phyloP scores from a whole-genome alignment of 768 basidiomycete species.

The Boletus eberwhitei region DNA sequence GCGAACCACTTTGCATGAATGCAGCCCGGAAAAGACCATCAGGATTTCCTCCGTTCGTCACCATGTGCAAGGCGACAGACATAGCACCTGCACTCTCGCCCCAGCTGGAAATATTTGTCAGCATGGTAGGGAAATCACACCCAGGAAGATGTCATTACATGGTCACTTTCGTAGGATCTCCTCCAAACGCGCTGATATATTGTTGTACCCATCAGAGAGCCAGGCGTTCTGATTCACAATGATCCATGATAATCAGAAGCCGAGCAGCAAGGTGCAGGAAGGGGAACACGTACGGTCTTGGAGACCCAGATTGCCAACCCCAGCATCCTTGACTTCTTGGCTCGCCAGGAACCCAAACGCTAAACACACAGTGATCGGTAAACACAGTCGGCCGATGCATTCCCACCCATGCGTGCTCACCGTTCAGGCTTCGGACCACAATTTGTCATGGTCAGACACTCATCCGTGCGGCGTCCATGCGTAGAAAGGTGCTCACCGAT shows the following conservation, averaged over 20 bases:
- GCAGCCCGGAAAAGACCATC: constrained; percentile 27
- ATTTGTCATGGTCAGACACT: not conserved
- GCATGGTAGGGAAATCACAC: not conserved
- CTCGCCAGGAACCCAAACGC: constrained; percentile 42
- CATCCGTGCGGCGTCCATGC: not conserved
- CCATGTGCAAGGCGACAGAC: constrained; percentile 30
- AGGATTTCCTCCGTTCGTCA: constrained; percentile 22
- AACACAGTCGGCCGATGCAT: not conserved
- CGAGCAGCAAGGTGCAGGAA: not conserved
- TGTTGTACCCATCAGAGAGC: constrained; percentile 55
- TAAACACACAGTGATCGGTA: not conserved
- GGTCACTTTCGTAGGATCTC: constrained; percentile 46
- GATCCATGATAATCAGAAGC: not conserved
- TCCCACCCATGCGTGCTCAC: not conserved
- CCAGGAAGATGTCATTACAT: constrained; percentile 10
- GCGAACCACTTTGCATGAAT: constrained; percentile 43
- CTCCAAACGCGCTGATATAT: constrained; percentile 59
- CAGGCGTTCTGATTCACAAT: constrained; percentile 24
- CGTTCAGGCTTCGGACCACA: not conserved
- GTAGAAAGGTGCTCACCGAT: constrained; percentile 29
- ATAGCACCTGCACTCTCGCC: constrained; percentile 41
- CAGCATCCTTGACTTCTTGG: constrained; percentile 37
- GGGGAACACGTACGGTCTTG: constrained; percentile 36
- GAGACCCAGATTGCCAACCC: constrained; percentile 47
- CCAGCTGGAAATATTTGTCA: constrained; percentile 9